Evolutionary conservation across 352 stramenopile species (phyloP).

Genomic region (Phytopythium montanum): DNA sequence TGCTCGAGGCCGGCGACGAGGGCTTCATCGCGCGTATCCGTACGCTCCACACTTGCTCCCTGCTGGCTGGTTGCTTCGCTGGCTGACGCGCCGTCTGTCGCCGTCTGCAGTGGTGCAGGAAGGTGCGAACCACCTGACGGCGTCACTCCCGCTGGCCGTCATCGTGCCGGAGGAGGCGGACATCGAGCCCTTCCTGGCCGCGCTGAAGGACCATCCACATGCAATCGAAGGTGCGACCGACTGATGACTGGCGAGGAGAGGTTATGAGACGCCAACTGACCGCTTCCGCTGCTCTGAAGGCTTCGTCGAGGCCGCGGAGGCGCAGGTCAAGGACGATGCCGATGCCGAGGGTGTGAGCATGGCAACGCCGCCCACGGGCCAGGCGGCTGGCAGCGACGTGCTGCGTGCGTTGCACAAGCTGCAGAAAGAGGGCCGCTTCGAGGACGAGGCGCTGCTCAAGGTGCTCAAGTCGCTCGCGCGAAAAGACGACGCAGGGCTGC

Average conservation of each 20-base stretch:
- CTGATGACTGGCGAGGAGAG: too few relatives aligned
- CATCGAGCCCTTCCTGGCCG: constrained; percentile 56
- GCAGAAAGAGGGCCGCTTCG: constrained; percentile 76
- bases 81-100: constrained; percentile 2
- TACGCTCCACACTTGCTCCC: constrained; percentile 17
- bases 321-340: constrained; percentile 22
- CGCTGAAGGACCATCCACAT: constrained; percentile 46
- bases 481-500: constrained; percentile 75
- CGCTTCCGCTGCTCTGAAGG: constrained; percentile 10
- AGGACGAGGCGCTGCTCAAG: constrained; percentile 65
- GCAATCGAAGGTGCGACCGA: constrained; percentile 53
- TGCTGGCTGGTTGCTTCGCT: neutral
- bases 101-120: constrained; percentile 51
- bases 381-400: constrained; percentile 54
- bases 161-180: constrained; percentile 68
- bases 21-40: constrained; percentile 73
- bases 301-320: constrained; percentile 20
- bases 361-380: constrained; percentile 21
- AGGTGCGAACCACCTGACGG: constrained; percentile 44
- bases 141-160: constrained; percentile 68
- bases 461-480: constrained; percentile 81
- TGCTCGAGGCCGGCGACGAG: constrained; percentile 75
- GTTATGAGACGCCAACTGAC: too few relatives aligned
- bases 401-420: constrained; percentile 72
- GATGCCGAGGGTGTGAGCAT: constrained; percentile 17